Base-by-base conservation (phyloP, 169 alveolate species). In the Babesia divergens region DNA sequence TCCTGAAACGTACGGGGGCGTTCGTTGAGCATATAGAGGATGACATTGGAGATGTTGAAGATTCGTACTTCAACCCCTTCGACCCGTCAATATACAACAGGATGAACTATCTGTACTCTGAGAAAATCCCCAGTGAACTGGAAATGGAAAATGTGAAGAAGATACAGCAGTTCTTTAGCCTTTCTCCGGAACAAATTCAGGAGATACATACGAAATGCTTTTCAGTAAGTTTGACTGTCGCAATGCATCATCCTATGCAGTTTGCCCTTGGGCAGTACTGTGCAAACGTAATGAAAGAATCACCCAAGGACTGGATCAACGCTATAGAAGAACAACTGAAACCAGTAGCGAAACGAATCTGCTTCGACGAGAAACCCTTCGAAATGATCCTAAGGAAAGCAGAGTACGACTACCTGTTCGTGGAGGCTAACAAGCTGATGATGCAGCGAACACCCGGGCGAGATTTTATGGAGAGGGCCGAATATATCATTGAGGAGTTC, bases 201-300 rank as follows among this genome's bases (percentile, higher is more conserved):
- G 65, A 37, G 13, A 60, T 72, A 14, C 83, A 72, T 35, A 42
- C 83, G 29, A 72, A 72, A 34, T 72, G 83, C 56, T 72, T 72
- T 22, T 56, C 66, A 20, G 64, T 56, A 38, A 28, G 52, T 29
- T 16, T 3, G 11, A n/a, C 20, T 2, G 11, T 50, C 11, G 46
- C 59, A 50, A n/a, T 50, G 59, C n/a, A 14, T 20, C 44, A 46
- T 5, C 20, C 5, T 11, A 24, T 46, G 60, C 60, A 51, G 60
- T 35, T 31, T 20, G 72, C 59, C n/a, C 72, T 62, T 3, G 51
- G 34, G 37, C 46, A 13, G n/a, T 60, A 62, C 46, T 62, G 51
- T 24, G 47, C 60, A 28, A 28, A 26, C 0, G 42, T 62, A 24
- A 62, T 62, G 40, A 62, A 28, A 18, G 47, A 46, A 6, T 6